Evolutionary conservation across 2,329 filamentous ascomycete species (phyloP).

Genomic region (Orbilia quercus): DNA sequence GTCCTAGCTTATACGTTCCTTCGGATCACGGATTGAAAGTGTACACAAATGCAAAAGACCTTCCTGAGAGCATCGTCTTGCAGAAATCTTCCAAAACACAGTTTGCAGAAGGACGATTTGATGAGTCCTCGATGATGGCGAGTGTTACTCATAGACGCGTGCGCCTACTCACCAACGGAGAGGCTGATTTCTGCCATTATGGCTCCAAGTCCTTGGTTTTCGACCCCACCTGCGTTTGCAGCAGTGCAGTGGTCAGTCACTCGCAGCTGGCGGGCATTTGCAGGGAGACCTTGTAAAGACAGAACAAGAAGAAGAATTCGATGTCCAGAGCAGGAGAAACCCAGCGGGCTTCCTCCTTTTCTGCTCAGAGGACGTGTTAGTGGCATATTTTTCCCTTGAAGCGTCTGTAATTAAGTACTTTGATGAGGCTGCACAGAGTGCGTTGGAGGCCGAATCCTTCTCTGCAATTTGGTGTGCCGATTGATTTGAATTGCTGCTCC

Average conservation of each 20-base stretch:
- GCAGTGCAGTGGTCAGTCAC: not conserved
- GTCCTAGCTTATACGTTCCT: slow-evolving; percentile 1
- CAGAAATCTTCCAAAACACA: not conserved
- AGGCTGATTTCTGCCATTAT: slow-evolving; percentile 57
- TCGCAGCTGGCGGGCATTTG: slow-evolving; percentile 1
- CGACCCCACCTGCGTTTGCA: slow-evolving; percentile 51
- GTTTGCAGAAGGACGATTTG: not conserved
- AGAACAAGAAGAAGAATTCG: not conserved
- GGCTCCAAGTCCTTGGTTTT: slow-evolving; percentile 49
- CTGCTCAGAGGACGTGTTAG: slow-evolving; percentile 43
- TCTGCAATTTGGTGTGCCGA: slow-evolving; percentile 8
- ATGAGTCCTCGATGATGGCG: slow-evolving; percentile 24
- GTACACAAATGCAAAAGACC: not conserved
- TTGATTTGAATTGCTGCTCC: slow-evolving; percentile 11
- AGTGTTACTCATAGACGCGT: slow-evolving; percentile 55
- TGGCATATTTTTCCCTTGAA: slow-evolving; percentile 10
- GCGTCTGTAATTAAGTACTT: not conserved
- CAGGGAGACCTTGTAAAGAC: slow-evolving; percentile 15
- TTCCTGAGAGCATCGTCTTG: not conserved
- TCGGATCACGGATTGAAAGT: not conserved
- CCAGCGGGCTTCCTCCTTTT: not conserved
- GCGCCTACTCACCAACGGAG: slow-evolving; percentile 32
- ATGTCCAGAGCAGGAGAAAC: slow-evolving; percentile 7
- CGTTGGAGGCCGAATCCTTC: slow-evolving; percentile 51
- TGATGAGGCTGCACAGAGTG: slow-evolving; percentile 25